Evolutionary conservation across 306 rosid genomes (phyloP), one percentile per base, ranked within the genome.

Genomic region (Acacia confusa): DNA sequence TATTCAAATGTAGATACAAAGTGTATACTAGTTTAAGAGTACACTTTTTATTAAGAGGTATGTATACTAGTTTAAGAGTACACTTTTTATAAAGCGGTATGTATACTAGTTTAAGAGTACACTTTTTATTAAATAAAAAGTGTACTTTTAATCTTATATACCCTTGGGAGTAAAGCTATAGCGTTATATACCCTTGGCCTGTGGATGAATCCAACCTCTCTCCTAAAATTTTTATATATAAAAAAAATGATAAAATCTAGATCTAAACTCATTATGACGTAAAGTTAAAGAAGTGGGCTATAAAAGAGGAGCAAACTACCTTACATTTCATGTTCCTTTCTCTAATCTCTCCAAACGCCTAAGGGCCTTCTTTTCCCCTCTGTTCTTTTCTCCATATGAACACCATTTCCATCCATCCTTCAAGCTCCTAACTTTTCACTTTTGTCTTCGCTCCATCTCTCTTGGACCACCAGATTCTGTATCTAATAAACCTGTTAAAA

Each of bases 271-370:
- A 81, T 83, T 45, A 79, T 73, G n/a, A 16, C 63, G 67, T 61
- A 78, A 78, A 80, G 81, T 78, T 75, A 68, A 83, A 72, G 82
- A 68, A 82, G 81, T 61, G 83, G 81, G 80, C 84, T 79, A 75
- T 76, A 89, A 82, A 87, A 84, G 86, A 24, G 14, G 84, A 52
- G 84, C 81, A 40, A 81, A 91, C 86, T 91, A 77, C 87, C 95
- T 91, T 92, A 86, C 85, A 79, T 85, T 72, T 88, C 97, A 94
- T 97, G 95, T 89, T 90, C 90, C 92, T 91, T 58, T 4, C 58
- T 52, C 24, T 19, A 19, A 52, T 81, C 85, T 75, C 80, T 60
- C 76, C 73, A 47, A 78, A 81, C 64, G 25, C 83, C 84, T 87
- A 89, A 84, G 88, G 82, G 45, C 80, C 70, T 72, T 85, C 83